A percentile compares a stretch with the other conserved stretches of the same genome.
These are phyloP conservation scores for Aspergillus transmontanensis DNA, from an alignment of 2,329 filamentous ascomycete species.

Conservation along the genomic window DNA sequence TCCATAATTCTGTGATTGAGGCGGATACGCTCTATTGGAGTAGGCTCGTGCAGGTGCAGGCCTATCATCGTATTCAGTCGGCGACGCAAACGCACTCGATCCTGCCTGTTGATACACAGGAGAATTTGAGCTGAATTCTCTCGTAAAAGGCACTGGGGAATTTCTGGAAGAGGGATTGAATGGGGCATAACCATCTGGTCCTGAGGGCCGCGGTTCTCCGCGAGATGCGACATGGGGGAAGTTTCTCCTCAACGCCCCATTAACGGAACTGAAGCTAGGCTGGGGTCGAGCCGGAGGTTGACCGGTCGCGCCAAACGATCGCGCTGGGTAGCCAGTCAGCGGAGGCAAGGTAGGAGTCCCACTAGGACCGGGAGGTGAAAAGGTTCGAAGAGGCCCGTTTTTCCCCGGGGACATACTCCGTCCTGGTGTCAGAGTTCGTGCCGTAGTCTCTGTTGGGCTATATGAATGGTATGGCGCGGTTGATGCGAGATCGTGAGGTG, in stretches of 20 bases:
- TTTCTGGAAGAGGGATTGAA: conserved; percentile 23
- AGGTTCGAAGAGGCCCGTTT: conserved; percentile 12
- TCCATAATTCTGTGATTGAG: conserved; percentile 11
- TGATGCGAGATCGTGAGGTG: background rate
- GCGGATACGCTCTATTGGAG: conserved; percentile 19
- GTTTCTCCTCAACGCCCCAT: conserved; percentile 15
- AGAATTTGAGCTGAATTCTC: conserved; percentile 1
- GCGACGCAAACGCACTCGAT: conserved; percentile 24
- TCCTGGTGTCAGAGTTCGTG: conserved; percentile 23
- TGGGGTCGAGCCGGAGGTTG: conserved; percentile 12
- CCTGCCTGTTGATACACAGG: conserved; percentile 23
- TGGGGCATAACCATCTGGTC: conserved; percentile 21
- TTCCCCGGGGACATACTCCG: conserved; percentile 7
- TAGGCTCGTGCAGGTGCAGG: conserved; percentile 26
- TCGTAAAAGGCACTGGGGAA: conserved; percentile 2
- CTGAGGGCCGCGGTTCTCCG: conserved; percentile 14
- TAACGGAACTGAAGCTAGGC: conserved; percentile 21
- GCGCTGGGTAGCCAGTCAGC: conserved; percentile 17
- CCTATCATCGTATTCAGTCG: conserved; percentile 24
- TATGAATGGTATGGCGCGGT: conserved; percentile 23
- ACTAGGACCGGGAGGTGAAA: conserved; percentile 12
- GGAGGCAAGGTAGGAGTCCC: conserved; percentile 10
- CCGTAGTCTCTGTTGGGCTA: conserved; percentile 24
- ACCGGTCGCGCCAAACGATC: conserved; percentile 21
- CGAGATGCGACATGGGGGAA: conserved; percentile 18